Percentiles rank a stretch among this genome's conserved stretches.
Evolutionary conservation across 2,329 filamentous ascomycete species (phyloP).

Genomic region (Trichoderma harzianum): DNA sequence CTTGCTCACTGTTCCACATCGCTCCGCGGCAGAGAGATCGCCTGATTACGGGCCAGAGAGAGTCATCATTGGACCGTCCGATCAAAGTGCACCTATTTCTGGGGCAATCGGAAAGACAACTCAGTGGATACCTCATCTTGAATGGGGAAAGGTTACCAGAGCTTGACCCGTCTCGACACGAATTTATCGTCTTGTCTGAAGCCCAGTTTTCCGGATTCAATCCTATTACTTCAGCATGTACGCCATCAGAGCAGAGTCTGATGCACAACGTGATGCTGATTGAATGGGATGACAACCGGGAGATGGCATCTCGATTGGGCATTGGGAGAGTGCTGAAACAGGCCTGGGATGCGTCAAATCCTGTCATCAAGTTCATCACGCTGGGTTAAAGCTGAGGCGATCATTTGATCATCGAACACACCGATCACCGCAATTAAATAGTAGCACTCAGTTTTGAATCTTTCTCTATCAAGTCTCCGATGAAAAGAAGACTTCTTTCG

Average conservation of each 20-base stretch:
- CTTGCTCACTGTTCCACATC: neutral
- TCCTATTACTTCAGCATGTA: neutral
- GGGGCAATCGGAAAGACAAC: neutral
- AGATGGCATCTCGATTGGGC: neutral
- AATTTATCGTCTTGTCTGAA: neutral
- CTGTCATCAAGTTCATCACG: neutral
- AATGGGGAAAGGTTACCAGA: neutral
- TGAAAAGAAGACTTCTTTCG: neutral
- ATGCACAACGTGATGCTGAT: neutral
- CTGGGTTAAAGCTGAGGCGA: neutral
- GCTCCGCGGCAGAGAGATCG: neutral
- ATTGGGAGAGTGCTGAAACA: neutral
- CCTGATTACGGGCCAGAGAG: neutral
- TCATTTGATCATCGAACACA: neutral
- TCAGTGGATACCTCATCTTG: neutral
- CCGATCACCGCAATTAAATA: neutral
- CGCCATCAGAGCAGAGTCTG: neutral
- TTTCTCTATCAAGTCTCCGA: neutral
- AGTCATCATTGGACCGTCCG: neutral
- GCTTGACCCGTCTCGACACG: neutral
- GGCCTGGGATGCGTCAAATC: neutral
- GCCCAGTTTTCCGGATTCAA: neutral
- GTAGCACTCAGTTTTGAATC: neutral
- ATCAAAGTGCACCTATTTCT: neutral
- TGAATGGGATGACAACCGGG: neutral